Conservation (phyloP, 2,329 filamentous ascomycete genomes). For the Fusarium hostae region DNA sequence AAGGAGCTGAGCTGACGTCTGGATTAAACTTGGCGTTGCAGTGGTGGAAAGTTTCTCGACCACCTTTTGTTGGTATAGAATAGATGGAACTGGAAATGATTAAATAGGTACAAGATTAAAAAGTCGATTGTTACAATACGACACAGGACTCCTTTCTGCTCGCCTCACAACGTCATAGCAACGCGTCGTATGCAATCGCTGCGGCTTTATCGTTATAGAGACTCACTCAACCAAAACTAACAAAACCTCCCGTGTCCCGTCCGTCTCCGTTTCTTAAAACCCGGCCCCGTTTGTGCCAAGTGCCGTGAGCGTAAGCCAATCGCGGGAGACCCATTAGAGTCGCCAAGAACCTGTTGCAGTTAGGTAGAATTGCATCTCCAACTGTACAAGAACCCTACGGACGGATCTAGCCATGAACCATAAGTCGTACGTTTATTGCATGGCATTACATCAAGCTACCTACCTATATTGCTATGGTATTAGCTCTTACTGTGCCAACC, state of each 20-base stretch:
- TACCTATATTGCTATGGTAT: background rate
- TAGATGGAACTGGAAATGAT: background rate
- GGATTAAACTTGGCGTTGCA: constrained; percentile 7
- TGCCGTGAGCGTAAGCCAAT: constrained; percentile 10
- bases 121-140: too few species aligned
- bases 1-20: background rate
- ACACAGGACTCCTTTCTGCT: constrained; percentile 6
- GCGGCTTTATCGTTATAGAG: background rate
- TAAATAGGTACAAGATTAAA: background rate
- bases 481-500: too few species aligned
- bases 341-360: background rate
- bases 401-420: background rate
- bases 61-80: background rate
- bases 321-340: background rate
- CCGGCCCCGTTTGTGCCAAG: background rate
- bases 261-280: background rate
- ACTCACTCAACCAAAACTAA: background rate
- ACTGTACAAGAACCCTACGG: background rate
- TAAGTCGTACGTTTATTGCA: background rate
- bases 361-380: background rate
- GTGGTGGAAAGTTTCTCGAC: constrained; percentile 13
- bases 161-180: constrained; percentile 17
- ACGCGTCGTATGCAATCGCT: constrained; percentile 4
- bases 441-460: background rate
- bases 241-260: background rate